Evolutionary conservation across 2,329 filamentous ascomycete genomes (phyloP).

Genomic region (Aspergillus spinulosporus): DNA sequence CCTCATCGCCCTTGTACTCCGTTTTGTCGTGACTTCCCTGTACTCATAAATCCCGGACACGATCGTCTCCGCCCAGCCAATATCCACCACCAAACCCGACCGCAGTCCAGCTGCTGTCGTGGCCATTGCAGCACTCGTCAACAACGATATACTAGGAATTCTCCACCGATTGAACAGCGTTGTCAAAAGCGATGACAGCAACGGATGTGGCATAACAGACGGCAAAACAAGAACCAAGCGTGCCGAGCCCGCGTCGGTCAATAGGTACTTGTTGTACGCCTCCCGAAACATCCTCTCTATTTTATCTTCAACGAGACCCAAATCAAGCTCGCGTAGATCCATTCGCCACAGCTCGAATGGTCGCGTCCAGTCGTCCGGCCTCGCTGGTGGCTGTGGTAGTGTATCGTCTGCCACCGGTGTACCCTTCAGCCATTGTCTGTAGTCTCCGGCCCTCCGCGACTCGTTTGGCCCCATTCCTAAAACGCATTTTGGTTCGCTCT

Average conservation of each 20-base stretch:
- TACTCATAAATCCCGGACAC: constrained; percentile 89
- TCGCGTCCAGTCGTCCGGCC: constrained; percentile 46
- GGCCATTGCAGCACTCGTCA: constrained; percentile 74
- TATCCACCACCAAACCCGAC: constrained; percentile 81
- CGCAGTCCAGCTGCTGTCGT: constrained; percentile 78
- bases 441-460: constrained; percentile 77
- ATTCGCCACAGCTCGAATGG: constrained; percentile 72
- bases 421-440: constrained; percentile 65
- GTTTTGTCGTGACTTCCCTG: constrained; percentile 70
- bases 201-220: constrained; percentile 71
- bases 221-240: constrained; percentile 75
- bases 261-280: constrained; percentile 73
- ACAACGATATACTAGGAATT: constrained; percentile 74
- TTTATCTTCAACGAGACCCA: constrained; percentile 81
- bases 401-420: constrained; percentile 52
- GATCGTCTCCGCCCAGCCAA: constrained; percentile 89
- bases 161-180: constrained; percentile 80
- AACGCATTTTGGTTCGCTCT: constrained; percentile 70
- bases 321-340: constrained; percentile 70
- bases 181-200: constrained; percentile 73
- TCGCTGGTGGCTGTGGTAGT: constrained; percentile 24
- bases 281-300: constrained; percentile 80
- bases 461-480: constrained; percentile 73
- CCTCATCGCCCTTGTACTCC: constrained; percentile 74
- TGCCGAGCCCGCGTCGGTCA: constrained; percentile 64